Percentiles rank a stretch among this genome's conserved stretches.
These are phyloP conservation scores for Larix kaempferi DNA, from an alignment of 75 land plant genomes.

Conservation along the genomic window DNA sequence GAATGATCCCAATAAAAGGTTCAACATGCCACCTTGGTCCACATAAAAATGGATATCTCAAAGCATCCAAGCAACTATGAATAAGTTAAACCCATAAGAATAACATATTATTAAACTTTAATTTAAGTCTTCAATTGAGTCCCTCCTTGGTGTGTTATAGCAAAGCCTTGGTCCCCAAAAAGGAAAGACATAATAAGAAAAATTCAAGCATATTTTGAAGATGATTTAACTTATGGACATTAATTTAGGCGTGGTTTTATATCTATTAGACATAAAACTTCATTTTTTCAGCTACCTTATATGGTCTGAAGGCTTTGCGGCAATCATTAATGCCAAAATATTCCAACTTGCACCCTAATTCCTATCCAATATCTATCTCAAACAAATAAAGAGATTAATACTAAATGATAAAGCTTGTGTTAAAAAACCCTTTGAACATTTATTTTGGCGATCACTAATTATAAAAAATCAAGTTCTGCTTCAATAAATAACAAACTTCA, in stretches of 20 bases:
- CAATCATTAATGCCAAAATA: slow-evolving; percentile 70
- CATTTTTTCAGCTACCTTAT: slow-evolving; percentile 52
- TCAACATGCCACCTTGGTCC: slow-evolving; percentile 87
- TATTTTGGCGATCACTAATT: not conserved
- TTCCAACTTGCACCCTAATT: slow-evolving; percentile 96
- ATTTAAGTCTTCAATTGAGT: not conserved
- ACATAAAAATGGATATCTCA: slow-evolving; percentile 89
- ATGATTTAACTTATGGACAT: not conserved
- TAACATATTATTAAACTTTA: not conserved
- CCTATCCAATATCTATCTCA: slow-evolving; percentile 72
- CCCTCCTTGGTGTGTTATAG: not conserved
- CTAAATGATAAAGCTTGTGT: not conserved
- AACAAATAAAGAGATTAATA: slow-evolving; percentile 1
- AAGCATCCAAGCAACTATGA: slow-evolving; percentile 77
- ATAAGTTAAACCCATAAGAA: not conserved
- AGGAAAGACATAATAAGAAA: not conserved
- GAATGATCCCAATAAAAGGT: slow-evolving; percentile 68
- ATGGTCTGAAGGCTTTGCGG: slow-evolving; percentile 67
- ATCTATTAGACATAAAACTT: not conserved
- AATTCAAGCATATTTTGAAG: not conserved
- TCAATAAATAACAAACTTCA: not conserved
- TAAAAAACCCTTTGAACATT: not conserved
- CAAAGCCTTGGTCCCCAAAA: not conserved
- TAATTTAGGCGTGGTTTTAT: not conserved
- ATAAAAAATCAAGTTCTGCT: not conserved